Percentiles rank a stretch among this genome's conserved stretches.
phyloP scores from a whole-genome alignment of 176 grass and related monocot genomes.

The Eleusine indica region DNA sequence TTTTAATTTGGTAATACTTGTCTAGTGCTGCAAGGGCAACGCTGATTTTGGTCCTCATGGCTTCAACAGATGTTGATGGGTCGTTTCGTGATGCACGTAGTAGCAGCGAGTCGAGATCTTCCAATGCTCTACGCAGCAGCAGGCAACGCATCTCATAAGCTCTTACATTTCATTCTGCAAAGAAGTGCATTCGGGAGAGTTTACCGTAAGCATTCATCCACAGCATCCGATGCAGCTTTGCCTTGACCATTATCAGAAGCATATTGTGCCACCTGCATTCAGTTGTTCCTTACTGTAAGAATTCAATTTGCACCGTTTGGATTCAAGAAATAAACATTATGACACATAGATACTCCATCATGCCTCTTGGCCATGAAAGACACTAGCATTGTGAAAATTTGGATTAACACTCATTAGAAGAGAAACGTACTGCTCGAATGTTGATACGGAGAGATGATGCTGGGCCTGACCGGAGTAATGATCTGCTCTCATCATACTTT shows the following conservation, averaged over 20 bases:
- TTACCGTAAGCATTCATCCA: conserved; percentile 88
- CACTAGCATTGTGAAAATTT: background rate
- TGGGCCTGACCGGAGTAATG: conserved; percentile 79
- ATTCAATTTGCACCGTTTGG: conserved; percentile 3
- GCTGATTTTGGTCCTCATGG: conserved; percentile 80
- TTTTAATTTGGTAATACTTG: conserved; percentile 52
- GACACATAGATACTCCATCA: background rate
- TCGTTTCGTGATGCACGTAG: conserved; percentile 77
- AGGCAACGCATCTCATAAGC: conserved; percentile 9
- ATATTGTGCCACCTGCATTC: conserved; percentile 89
- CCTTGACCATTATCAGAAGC: conserved; percentile 77
- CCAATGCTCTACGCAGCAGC: conserved; percentile 35
- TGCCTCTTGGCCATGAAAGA: background rate
- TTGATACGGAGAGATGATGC: conserved; percentile 77
- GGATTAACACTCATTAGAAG: background rate
- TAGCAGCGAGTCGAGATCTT: conserved; percentile 88
- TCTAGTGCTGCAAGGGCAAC: conserved; percentile 78
- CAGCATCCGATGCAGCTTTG: conserved; percentile 81
- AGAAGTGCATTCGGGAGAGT: background rate
- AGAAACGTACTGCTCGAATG: conserved; percentile 81
- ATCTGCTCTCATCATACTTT: conserved; percentile 71
- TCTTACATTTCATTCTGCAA: background rate
- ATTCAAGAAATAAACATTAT: background rate
- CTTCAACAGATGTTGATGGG: conserved; percentile 62
- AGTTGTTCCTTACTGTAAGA: background rate